Evolutionary conservation across 169 alveolate species (phyloP).

Genomic region (Blepharisma undulans): DNA sequence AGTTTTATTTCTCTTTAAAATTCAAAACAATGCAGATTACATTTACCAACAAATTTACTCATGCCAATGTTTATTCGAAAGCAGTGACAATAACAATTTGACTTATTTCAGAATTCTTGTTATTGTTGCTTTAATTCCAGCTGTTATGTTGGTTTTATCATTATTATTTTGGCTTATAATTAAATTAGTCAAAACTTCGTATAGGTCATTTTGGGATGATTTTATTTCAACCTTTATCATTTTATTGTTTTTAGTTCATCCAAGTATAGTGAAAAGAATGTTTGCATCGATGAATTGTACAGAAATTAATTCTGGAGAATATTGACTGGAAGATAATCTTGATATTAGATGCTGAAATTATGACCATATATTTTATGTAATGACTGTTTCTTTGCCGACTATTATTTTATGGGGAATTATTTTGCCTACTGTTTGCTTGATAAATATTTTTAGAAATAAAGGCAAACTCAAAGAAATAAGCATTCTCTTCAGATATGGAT

Average conservation of each 20-base stretch:
- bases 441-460: neutral
- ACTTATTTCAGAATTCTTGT: neutral
- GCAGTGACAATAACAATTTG: neutral
- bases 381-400: slow-evolving; percentile 46
- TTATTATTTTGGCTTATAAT: neutral
- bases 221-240: neutral
- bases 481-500: slow-evolving; percentile 43
- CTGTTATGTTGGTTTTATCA: neutral
- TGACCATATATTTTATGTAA: slow-evolving; percentile 16
- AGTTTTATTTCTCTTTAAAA: neutral
- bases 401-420: slow-evolving; percentile 57
- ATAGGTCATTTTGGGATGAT: neutral
- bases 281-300: neutral
- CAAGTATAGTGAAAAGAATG: slow-evolving; percentile 26
- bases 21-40: slow-evolving; percentile 23
- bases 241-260: slow-evolving; percentile 44
- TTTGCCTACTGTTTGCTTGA: slow-evolving; percentile 23
- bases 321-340: slow-evolving; percentile 26
- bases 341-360: slow-evolving; percentile 32
- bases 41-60: slow-evolving; percentile 28
- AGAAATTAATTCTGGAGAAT: slow-evolving; percentile 27
- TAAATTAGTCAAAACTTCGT: neutral
- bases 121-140: neutral
- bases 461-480: neutral
- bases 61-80: slow-evolving; percentile 32